These are phyloP conservation scores for Phytophthora tubulina DNA, from an alignment of 352 stramenopile genomes.

Conservation along the genomic window DNA sequence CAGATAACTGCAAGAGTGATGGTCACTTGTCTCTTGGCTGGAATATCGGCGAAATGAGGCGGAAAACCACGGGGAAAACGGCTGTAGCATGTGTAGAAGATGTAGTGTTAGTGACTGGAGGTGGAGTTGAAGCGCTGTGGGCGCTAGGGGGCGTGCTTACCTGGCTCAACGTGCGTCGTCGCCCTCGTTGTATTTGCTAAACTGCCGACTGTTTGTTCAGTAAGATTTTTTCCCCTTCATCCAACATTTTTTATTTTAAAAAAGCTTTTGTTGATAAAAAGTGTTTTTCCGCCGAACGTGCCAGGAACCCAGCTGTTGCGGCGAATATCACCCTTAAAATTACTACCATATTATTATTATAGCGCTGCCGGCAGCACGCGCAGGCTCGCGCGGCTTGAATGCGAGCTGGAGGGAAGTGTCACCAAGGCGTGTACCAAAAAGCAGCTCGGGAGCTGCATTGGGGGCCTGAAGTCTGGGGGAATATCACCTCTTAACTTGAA, in stretches of 20 bases:
- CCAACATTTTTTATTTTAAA: not conserved
- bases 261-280: no score
- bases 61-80: conserved; percentile 1
- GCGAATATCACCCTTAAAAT: no score
- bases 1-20: conserved; percentile 20
- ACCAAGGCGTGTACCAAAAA: no score
- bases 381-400: no score
- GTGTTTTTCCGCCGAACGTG: no score
- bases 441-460: no score
- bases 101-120: not conserved
- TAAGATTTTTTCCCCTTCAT: conserved; percentile 42
- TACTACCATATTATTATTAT: no score
- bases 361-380: no score
- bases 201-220: conserved; percentile 34
- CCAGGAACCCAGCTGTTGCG: no score
- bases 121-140: not conserved
- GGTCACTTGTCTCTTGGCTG: conserved; percentile 17
- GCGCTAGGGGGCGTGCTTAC: conserved; percentile 6
- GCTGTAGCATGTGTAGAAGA: conserved; percentile 10
- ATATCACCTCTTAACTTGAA: no score
- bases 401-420: no score
- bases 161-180: conserved; percentile 12
- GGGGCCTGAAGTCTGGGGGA: no score
- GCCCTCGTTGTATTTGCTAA: conserved; percentile 21
- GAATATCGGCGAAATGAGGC: not conserved